A percentile compares a stretch with the other conserved stretches of the same genome.
These are phyloP conservation scores for Paraphaeosphaeria sporulosa DNA, from an alignment of 2,329 filamentous ascomycete genomes.

Conservation along the genomic window DNA sequence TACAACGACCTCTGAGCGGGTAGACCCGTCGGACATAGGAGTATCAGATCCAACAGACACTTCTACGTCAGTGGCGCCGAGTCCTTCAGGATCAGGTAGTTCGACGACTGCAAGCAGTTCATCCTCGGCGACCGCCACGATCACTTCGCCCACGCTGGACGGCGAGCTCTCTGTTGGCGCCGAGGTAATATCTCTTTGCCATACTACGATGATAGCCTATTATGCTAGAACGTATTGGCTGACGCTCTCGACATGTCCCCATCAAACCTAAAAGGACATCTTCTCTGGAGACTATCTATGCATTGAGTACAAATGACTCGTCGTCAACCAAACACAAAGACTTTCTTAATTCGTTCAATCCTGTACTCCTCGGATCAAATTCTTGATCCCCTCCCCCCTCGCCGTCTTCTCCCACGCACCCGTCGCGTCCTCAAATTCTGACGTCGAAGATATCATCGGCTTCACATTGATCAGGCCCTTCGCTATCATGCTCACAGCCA, in stretches of 20 bases:
- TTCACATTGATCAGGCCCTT: slow-evolving; percentile 34
- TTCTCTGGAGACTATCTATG: not conserved
- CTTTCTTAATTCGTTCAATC: slow-evolving; percentile 17
- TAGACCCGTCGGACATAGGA: not conserved
- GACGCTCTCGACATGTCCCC: not conserved
- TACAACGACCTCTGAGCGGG: not conserved
- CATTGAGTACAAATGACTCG: no score
- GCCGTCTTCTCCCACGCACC: slow-evolving; percentile 43
- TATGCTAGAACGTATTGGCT: not conserved
- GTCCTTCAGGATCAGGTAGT: not conserved
- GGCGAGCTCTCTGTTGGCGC: not conserved
- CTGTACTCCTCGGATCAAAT: slow-evolving; percentile 38
- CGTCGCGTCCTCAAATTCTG: slow-evolving; percentile 38
- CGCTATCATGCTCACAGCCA: slow-evolving; percentile 35
- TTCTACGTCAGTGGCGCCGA: not conserved
- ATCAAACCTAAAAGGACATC: not conserved
- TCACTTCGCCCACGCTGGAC: not conserved
- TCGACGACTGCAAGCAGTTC: not conserved
- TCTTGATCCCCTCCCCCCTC: slow-evolving; percentile 44
- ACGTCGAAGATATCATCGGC: slow-evolving; percentile 39
- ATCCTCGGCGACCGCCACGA: not conserved
- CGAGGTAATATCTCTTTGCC: not conserved
- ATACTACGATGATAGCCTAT: not conserved
- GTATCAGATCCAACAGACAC: not conserved
- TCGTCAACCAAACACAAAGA: no score